These are phyloP conservation scores for Ricinus communis DNA, from an alignment of 345 rosid genomes.

Conservation along the genomic window DNA sequence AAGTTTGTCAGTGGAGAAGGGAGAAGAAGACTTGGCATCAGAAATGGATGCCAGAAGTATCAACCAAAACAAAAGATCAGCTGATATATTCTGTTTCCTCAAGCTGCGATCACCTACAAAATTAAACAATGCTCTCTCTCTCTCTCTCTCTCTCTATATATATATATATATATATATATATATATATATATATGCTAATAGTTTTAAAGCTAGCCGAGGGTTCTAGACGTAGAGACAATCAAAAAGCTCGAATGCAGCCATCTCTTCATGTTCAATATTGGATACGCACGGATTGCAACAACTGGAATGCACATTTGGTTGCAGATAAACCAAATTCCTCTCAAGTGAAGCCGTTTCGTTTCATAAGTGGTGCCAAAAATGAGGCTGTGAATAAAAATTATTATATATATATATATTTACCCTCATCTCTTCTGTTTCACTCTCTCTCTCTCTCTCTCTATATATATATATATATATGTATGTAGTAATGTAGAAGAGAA, in stretches of 20 bases:
- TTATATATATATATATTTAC: too few relatives aligned
- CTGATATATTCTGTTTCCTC: too few relatives aligned
- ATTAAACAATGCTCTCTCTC: too few relatives aligned
- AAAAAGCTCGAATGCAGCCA: neutral
- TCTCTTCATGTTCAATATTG: neutral
- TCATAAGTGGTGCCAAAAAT: neutral
- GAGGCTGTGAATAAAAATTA: neutral
- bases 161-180: too few relatives aligned
- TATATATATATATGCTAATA: neutral
- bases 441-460: neutral
- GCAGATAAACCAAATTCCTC: conserved; percentile 15
- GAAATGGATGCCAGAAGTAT: conserved; percentile 23
- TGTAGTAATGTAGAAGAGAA: neutral
- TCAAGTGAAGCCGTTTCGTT: conserved; percentile 13
- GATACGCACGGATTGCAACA: neutral
- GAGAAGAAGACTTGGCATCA: conserved; percentile 12
- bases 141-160: too few relatives aligned
- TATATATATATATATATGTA: neutral
- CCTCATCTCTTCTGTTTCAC: too few relatives aligned
- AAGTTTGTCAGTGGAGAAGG: conserved; percentile 1
- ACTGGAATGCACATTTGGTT: neutral
- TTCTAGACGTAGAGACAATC: neutral
- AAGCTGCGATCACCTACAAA: too few relatives aligned
- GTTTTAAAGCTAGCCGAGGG: neutral
- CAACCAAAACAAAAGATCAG: conserved; percentile 29